Evolutionary conservation across 257 asterid species (phyloP), one percentile per base, ranked within the genome.

Genomic region (Scutellaria baicalensis): DNA sequence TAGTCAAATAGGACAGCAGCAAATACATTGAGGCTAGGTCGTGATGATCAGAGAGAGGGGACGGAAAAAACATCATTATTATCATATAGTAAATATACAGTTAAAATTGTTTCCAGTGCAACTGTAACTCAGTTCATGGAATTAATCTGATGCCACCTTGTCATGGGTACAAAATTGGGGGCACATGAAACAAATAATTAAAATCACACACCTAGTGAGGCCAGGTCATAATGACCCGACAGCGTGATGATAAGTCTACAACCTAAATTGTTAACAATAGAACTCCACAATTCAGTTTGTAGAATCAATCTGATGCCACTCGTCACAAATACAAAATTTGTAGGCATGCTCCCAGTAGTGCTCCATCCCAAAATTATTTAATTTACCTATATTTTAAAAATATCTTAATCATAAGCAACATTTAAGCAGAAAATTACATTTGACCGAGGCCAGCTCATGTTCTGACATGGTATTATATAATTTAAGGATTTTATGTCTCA

Each of bases 81-180:
- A 35, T 18, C 36, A 12, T 71, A 58, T n/a, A 4, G 62, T 13
- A 69, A 17, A 68, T 40, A 13, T 18, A 54, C 38, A 51, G 44
- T 55, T 45, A 12, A 43, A 27, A 17, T 31, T 13, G 31, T 40
- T 44, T 64, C 56, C 54, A 52, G 16, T 12, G 0, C 2, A 50
- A 27, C 60, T 40, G n/a, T 20, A 45, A 9, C 57, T 65, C 50
- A 59, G 43, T 65, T 36, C 20, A 50, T 45, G 13, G n/a, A 52
- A 51, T 62, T 33, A 57, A 49, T 9, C 39, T 64, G 63, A 64
- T 64, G 43, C 64, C 40, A 66, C 36, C 59, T 59, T 59, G 49
- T 17, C 52, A 50, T 5, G 13, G 51, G 9, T 47, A 69, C 31
- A 9, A 51, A 16, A 9, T 54, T 43, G 5, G 51, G 57, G 58